Evolutionary conservation across 73 alveolate genomes (phyloP).

Genomic region (Diophrys sp.): DNA sequence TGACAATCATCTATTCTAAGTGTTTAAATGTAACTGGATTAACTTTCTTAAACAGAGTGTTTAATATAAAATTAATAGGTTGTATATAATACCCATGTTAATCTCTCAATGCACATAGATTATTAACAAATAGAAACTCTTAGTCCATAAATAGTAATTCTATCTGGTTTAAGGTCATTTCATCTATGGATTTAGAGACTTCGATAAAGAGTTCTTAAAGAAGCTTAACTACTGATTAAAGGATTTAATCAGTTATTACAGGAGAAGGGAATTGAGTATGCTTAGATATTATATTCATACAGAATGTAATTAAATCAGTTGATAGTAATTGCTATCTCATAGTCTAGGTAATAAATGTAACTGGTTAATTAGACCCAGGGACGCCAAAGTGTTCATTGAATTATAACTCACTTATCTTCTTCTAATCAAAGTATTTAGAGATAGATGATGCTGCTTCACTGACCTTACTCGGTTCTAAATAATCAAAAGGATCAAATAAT

Average conservation of each 20-base stretch:
- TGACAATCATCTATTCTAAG: not conserved
- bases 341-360: too few species aligned
- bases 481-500: not conserved
- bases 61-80: not conserved
- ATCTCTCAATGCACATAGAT: not conserved
- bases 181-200: too few species aligned
- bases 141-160: not conserved
- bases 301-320: too few species aligned
- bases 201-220: too few species aligned
- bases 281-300: too few species aligned
- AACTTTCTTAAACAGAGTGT: not conserved
- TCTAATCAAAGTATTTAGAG: not conserved
- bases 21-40: not conserved
- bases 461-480: not conserved
- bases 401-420: not conserved
- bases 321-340: too few species aligned
- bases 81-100: not conserved
- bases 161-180: too few species aligned
- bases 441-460: not conserved
- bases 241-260: too few species aligned
- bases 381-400: too few species aligned
- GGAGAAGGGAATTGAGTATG: too few species aligned
- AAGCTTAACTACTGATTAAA: too few species aligned
- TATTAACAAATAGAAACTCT: not conserved
- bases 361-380: too few species aligned